Evolutionary conservation across 140 eudicot genomes (phyloP).

Genomic region (Senecio squalidus): DNA sequence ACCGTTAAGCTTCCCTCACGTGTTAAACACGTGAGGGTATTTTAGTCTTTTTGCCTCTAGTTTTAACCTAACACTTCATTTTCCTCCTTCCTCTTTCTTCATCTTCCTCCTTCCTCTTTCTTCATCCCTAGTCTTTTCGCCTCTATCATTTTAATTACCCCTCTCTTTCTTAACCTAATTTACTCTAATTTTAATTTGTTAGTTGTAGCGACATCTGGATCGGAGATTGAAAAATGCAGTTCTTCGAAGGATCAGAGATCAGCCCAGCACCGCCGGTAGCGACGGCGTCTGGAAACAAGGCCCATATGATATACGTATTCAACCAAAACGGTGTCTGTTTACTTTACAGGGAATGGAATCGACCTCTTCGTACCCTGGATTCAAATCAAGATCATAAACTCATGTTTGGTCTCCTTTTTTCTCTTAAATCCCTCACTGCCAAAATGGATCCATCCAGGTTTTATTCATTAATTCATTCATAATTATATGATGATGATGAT

Average conservation of each 20-base stretch:
- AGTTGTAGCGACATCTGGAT: too few species aligned
- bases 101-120: too few species aligned
- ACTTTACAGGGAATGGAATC: slow-evolving; percentile 96
- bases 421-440: slow-evolving; percentile 89
- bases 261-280: slow-evolving; percentile 74
- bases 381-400: slow-evolving; percentile 90
- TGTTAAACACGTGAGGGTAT: too few species aligned
- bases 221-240: slow-evolving; percentile 41
- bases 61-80: too few species aligned
- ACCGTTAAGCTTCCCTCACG: too few species aligned
- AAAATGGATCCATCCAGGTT: slow-evolving; percentile 98
- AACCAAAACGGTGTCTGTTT: slow-evolving; percentile 79
- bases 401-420: slow-evolving; percentile 96
- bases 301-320: slow-evolving; percentile 84
- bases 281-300: slow-evolving; percentile 82
- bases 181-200: too few species aligned
- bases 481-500: too few species aligned
- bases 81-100: too few species aligned
- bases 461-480: neutral
- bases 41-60: too few species aligned
- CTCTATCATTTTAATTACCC: too few species aligned
- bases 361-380: slow-evolving; percentile 78
- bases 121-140: too few species aligned
- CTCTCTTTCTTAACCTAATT: too few species aligned
- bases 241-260: slow-evolving; percentile 82